Percentiles rank a stretch among this genome's conserved stretches.
Conservation (phyloP, 805 yeast species). For the Lipomyces sp. region DNA sequence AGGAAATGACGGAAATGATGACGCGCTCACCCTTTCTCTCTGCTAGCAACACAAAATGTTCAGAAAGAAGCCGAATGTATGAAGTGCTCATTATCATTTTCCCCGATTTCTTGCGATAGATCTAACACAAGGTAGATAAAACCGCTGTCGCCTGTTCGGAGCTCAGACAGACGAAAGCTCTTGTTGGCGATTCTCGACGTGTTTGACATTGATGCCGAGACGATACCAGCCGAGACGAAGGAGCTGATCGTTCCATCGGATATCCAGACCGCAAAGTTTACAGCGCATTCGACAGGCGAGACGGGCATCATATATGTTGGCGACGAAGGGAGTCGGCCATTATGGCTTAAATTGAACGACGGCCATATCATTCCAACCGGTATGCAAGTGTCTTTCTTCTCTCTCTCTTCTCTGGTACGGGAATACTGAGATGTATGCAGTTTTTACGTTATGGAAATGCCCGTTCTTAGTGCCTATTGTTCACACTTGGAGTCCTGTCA, state of each 20-base stretch:
- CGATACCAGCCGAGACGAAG: slow-evolving; percentile 44
- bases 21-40: too few relatives aligned
- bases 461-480: slow-evolving; percentile 66
- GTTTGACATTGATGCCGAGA: slow-evolving; percentile 40
- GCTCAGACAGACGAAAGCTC: slow-evolving; percentile 69
- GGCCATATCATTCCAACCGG: slow-evolving; percentile 57
- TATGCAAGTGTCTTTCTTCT: too few relatives aligned
- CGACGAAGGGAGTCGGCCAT: slow-evolving; percentile 51
- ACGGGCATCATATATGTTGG: slow-evolving; percentile 65
- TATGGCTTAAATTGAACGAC: slow-evolving; percentile 57
- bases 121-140: slow-evolving; percentile 49
- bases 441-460: slow-evolving; percentile 66
- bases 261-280: slow-evolving; percentile 63
- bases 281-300: slow-evolving; percentile 45
- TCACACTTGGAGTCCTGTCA: slow-evolving; percentile 68
- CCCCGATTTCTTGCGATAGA: neutral
- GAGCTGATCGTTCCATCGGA: slow-evolving; percentile 48
- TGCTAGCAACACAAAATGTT: too few relatives aligned
- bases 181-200: slow-evolving; percentile 44
- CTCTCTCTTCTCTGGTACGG: too few relatives aligned
- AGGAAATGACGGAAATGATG: too few relatives aligned
- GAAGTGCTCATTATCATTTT: slow-evolving; percentile 9
- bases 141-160: slow-evolving; percentile 73
- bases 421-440: slow-evolving; percentile 12
- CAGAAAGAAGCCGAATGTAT: slow-evolving; percentile 48